These are phyloP conservation scores for Pichia cactophila DNA, from an alignment of 1,139 yeast species.

Conservation along the genomic window DNA sequence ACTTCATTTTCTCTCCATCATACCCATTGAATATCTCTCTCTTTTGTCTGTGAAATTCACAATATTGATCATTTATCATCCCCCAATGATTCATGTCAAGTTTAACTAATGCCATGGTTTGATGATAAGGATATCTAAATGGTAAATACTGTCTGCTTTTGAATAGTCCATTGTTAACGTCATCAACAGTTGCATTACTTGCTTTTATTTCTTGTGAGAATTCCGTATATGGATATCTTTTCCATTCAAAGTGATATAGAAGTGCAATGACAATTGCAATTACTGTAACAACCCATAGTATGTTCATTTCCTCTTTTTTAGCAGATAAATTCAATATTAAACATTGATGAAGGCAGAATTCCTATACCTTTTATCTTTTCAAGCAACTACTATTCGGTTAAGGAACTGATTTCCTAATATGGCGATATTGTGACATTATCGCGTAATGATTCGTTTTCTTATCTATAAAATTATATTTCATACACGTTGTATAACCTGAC, in stretches of 20 bases:
- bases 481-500: not conserved
- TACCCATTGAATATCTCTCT: conserved; percentile 35
- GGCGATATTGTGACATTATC: not conserved
- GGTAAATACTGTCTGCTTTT: conserved; percentile 52
- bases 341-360: no score
- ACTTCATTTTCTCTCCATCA: conserved; percentile 30
- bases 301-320: not conserved
- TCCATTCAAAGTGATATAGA: not conserved
- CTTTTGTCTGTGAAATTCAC: conserved; percentile 40
- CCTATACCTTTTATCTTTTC: not conserved
- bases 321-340: no score
- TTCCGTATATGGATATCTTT: conserved; percentile 10
- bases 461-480: not conserved
- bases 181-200: conserved; percentile 41
- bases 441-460: not conserved
- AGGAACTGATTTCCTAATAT: not conserved
- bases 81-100: conserved; percentile 48
- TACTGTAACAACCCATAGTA: not conserved
- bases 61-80: conserved; percentile 43
- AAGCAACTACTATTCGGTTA: not conserved
- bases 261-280: not conserved
- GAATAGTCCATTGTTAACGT: conserved; percentile 32
- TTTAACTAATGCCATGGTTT: conserved; percentile 47
- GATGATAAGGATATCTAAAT: conserved; percentile 50
- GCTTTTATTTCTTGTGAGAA: conserved; percentile 36